Base-by-base conservation (phyloP, 768 basidiomycete genomes). In the Lactarius hatsudake region DNA sequence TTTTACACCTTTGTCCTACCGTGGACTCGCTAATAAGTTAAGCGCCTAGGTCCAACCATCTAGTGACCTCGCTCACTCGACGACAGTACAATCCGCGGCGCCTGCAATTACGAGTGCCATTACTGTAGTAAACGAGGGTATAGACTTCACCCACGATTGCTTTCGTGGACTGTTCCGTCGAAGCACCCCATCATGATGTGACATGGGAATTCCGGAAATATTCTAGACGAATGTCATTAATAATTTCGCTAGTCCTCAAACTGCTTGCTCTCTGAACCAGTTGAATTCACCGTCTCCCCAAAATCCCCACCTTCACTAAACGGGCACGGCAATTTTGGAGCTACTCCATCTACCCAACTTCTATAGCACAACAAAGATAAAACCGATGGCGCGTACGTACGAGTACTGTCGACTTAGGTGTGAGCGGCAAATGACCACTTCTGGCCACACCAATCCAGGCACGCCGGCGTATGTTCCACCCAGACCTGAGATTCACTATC, bases 1-100 rank as follows among this genome's bases (percentile, higher is more conserved):
- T 63, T 67, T 17, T n/a, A 30, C 40, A 9, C 26, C 32, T 67
- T 63, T 36, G 62, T 48, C 10, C 51, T 38, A 45, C 40, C 23
- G 53, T 67, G 54, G 51, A 62, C 66, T 63, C 58, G n/a, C 51
- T 53, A 61, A 23, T 55, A 59, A 32, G 32, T 32, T 32, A 32
- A 59, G 61, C 61, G 61, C 66, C 56, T 57, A 15, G 0, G 0
- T 30, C 23, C 56, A n/a, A n/a, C n/a, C n/a, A 26, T 45, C 10
- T 5, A 30, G 13, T 51, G 28, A 8, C 45, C 30, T 32, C 54
- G n/a, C 28, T 40, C 4, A 32, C 10, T 28, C 12, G 28, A 55
- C 38, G 42, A 34, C 34, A 2, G 32, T 26, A 15, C 23, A 51
- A 23, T 15, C 48, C 23, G 48, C 48, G 23, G 48, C 13, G n/a